Evolutionary conservation across 2,329 filamentous ascomycete genomes (phyloP), one percentile per base, ranked within the genome.

Genomic region (Alternaria panax): DNA sequence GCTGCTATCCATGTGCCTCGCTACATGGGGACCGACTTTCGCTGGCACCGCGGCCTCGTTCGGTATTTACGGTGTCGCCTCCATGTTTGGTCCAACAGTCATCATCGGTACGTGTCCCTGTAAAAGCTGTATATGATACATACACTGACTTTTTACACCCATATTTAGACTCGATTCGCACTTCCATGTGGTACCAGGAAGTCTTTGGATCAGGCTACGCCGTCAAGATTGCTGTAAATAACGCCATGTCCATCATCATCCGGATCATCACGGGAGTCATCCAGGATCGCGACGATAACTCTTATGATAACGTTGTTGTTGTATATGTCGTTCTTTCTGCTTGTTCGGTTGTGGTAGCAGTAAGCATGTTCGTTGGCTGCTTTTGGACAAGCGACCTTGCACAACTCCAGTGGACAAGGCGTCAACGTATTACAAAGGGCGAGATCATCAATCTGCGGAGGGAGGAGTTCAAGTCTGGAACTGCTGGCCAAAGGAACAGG

Each of bases 161-260:
- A n/a, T n/a, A n/a, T n/a, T n/a, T n/a, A n/a, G n/a, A 89, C 67
- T 80, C 83, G 22, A 86, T 88, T 25, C 84, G 87, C 16, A 87
- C 86, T 0, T 81, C 82, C 0, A 83, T 89, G 72, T 87, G 85
- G 84, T 80, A 87, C 25, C 84, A 86, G 56, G 84, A 84, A 2
- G 84, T 87, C 0, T 89, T 88, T 58, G 87, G 86, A 0, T 84
- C 85, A 0, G 87, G 84, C 0, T 88, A 88, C 59, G 81, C 85
- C 1, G 73, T 88, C 56, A 89, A 89, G 59, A 83, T 88, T 34
- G 84, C 84, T 22, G 85, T 88, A 68, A 88, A 88, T 68, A 89
- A 89, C 70, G 83, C 82, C 28, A 88, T 88, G 84, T 87, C 80
- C 59, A 87, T 88, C 59, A 85, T 88, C 52, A 78, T 88, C 1